Conservation (phyloP, 129 eudicot genomes). For the Lactuca saligna region DNA sequence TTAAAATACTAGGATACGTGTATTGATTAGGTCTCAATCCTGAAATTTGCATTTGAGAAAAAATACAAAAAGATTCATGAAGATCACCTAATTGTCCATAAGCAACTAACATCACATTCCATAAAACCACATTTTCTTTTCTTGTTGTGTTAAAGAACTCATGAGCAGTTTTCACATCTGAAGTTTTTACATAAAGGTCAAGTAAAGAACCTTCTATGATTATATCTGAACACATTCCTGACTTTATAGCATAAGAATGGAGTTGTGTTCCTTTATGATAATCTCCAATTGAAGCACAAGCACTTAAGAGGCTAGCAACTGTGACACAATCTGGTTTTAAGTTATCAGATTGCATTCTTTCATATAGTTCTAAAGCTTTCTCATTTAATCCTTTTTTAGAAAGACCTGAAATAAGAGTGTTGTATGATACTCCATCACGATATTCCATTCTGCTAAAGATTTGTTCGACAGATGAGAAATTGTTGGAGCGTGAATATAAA, state of each 20-base stretch:
- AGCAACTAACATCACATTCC: conserved; percentile 97
- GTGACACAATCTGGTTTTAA: conserved; percentile 90
- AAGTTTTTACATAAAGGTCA: conserved; percentile 91
- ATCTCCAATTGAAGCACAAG: conserved; percentile 69
- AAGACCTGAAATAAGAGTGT: conserved; percentile 87
- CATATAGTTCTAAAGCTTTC: conserved; percentile 52
- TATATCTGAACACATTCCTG: conserved; percentile 77
- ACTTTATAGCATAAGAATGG: conserved; percentile 77
- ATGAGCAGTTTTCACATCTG: conserved; percentile 73
- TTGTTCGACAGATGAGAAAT: conserved; percentile 56
- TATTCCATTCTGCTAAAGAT: conserved; percentile 55
- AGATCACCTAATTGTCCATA: conserved; percentile 87
- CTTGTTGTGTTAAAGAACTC: conserved; percentile 58
- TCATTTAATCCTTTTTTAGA: conserved; percentile 62
- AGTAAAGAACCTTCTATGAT: conserved; percentile 93
- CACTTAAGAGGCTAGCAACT: conserved; percentile 72
- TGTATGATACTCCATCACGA: conserved; percentile 75
- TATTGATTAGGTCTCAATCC: conserved; percentile 83
- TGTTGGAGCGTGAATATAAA: conserved; percentile 56
- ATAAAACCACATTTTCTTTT: conserved; percentile 77
- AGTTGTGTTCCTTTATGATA: conserved; percentile 72
- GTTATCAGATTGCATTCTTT: conserved; percentile 62
- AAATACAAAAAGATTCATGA: conserved; percentile 47
- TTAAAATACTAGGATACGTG: conserved; percentile 90
- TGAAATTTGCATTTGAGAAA: conserved; percentile 57